These are phyloP conservation scores for Ceratocystis diversiconidia DNA, from an alignment of 2,329 filamentous ascomycete genomes.

Conservation along the genomic window DNA sequence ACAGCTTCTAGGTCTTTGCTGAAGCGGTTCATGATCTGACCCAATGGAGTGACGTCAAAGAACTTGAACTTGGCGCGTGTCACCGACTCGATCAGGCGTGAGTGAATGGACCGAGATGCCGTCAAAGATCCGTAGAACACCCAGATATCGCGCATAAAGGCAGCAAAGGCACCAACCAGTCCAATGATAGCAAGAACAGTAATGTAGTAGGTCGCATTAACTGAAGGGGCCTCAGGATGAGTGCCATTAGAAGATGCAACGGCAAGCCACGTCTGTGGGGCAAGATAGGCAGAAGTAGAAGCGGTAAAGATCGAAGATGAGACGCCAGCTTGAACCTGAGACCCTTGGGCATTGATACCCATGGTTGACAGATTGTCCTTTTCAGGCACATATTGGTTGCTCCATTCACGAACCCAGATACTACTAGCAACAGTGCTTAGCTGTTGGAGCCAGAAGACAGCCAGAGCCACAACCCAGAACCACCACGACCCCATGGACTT, in stretches of 20 bases:
- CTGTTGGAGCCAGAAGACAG: slow-evolving; percentile 72
- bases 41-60: slow-evolving; percentile 89
- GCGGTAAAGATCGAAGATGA: neutral
- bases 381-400: slow-evolving; percentile 63
- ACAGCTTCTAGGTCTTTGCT: slow-evolving; percentile 93
- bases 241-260: slow-evolving; percentile 2
- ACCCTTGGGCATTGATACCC: neutral
- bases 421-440: slow-evolving; percentile 76
- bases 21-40: slow-evolving; percentile 95
- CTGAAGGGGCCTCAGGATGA: slow-evolving; percentile 29
- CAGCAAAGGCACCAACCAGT: slow-evolving; percentile 61
- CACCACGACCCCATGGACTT: slow-evolving; percentile 88
- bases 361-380: slow-evolving; percentile 20
- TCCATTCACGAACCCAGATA: slow-evolving; percentile 90
- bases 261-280: slow-evolving; percentile 11
- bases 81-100: slow-evolving; percentile 60
- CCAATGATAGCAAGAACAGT: slow-evolving; percentile 70
- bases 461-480: slow-evolving; percentile 69
- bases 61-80: slow-evolving; percentile 91
- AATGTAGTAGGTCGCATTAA: slow-evolving; percentile 75
- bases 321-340: slow-evolving; percentile 13
- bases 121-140: slow-evolving; percentile 84
- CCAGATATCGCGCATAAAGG: slow-evolving; percentile 69
- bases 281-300: slow-evolving; percentile 6
- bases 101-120: slow-evolving; percentile 75